Conservation (phyloP, 2,329 filamentous ascomycete species). For the Zasmidium cellare region DNA sequence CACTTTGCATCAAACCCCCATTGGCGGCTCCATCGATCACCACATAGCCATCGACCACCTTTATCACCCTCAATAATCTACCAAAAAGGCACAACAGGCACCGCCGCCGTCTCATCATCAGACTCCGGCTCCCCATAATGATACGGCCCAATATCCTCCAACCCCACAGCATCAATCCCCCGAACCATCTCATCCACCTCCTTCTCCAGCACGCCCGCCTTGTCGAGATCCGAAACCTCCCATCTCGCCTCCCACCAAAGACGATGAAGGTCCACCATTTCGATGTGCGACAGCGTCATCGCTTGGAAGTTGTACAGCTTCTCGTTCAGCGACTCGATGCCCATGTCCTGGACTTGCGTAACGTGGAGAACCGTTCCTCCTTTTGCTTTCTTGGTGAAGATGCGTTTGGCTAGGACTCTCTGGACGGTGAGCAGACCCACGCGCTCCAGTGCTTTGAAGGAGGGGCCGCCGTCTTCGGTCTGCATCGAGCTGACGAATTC, state of each 20-base stretch:
- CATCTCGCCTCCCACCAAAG: conserved; percentile 21
- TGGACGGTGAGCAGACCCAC: conserved; percentile 9
- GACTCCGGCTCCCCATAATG: background rate
- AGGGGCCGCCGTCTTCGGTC: conserved; percentile 10
- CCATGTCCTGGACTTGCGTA: conserved; percentile 15
- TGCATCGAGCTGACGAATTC: conserved; percentile 22
- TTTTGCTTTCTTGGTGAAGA: conserved; percentile 4
- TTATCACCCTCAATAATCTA: no score
- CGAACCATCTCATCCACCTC: conserved; percentile 15
- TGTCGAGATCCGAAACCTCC: conserved; percentile 17
- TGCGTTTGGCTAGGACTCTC: conserved; percentile 15
- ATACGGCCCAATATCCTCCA: conserved; percentile 15
- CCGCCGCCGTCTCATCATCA: background rate
- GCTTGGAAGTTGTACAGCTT: conserved; percentile 15
- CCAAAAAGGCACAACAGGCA: no score
- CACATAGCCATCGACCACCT: no score
- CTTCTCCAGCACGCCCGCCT: conserved; percentile 14
- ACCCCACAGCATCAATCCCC: conserved; percentile 19
- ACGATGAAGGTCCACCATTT: conserved; percentile 17
- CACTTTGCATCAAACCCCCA: no score
- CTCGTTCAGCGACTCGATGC: conserved; percentile 4
- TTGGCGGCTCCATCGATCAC: no score
- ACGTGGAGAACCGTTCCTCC: conserved; percentile 8
- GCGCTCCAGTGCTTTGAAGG: conserved; percentile 12
- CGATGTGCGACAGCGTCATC: conserved; percentile 7